Base-by-base conservation (phyloP, 2,329 filamentous ascomycete genomes). In the Colletotrichum spinosum region DNA sequence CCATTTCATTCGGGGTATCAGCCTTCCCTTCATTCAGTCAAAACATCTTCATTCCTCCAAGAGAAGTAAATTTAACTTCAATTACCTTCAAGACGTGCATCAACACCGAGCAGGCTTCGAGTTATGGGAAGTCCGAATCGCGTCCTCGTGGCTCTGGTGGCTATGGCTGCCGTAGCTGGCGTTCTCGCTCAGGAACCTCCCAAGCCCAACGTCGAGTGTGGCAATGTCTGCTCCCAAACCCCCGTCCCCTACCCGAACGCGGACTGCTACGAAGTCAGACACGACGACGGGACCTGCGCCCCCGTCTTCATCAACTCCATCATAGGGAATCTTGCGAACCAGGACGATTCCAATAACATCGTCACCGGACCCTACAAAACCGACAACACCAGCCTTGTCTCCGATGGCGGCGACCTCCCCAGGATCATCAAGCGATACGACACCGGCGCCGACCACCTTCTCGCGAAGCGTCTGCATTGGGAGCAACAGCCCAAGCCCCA, bases 251-350 rank as follows among this genome's bases (percentile, higher is more conserved):
- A 38, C n/a, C 33, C 53, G 0, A 35, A 46, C 11, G 38, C 56
- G 15, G 12, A 55, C 33, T 65, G 61, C 33, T 13, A 54, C 10
- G 56, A 54, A 13, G 35, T 38, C 49, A 44, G 17, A n/a, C 61
- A 34, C 11, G 38, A 50, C 11, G 39, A 55, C 13, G 50, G 61
- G 12, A 55, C 51, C 37, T 65, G 56, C 38, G n/a, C 44, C 37
- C 33, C 61, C 1, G 15, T 50, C 33, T 65, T 46, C 34, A 10
- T 60, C 38, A 44, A 51, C 17, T 2, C 50, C 7, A 13, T 35
- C 42, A 39, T 60, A 6, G 34, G 44, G 38, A 25, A 37, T 3
- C 33, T 42, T 11, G 41, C 34, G 13, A 25, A 48, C 8, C 34
- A 17, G 7, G 34, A 33, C 1, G 37, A 54, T 13, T 42, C 15